Conservation (phyloP, 2,329 filamentous ascomycete genomes). For the Pyrenochaeta sp. region DNA sequence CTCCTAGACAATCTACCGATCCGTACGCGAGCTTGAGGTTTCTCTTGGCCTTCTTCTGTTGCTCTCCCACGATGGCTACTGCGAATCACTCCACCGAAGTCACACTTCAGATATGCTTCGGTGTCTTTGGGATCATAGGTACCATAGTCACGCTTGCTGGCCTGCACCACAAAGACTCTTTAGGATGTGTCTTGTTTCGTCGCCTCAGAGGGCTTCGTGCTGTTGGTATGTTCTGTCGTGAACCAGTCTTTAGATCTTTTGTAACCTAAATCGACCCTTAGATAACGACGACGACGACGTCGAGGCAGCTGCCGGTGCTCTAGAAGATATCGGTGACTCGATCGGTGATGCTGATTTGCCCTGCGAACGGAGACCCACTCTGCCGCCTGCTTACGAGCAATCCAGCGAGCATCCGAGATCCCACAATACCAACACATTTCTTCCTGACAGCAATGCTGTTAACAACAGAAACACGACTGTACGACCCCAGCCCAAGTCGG, state of each 20-base stretch:
- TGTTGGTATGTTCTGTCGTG: not conserved
- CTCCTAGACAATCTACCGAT: not conserved
- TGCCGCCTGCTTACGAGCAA: conserved; percentile 6
- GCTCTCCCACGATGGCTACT: not conserved
- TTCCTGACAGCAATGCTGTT: not conserved
- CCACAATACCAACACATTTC: not conserved
- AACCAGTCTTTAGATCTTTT: not conserved
- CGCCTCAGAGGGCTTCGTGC: not conserved
- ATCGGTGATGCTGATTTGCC: not conserved
- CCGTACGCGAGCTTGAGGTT: not conserved
- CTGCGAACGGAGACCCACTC: not conserved
- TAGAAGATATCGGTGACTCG: not conserved
- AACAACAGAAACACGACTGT: not conserved
- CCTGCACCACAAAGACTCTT: conserved; percentile 18
- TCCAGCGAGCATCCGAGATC: not conserved
- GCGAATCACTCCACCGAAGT: conserved; percentile 3
- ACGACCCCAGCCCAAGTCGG: not conserved
- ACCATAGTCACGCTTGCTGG: conserved; percentile 15
- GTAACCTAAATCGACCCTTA: not conserved
- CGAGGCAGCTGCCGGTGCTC: not conserved
- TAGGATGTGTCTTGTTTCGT: conserved; percentile 16
- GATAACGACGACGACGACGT: not conserved
- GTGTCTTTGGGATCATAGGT: conserved; percentile 14
- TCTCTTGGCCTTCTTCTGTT: not conserved
- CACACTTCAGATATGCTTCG: conserved; percentile 19